Base-by-base conservation (phyloP, 345 rosid species). In the Salix udensis region DNA sequence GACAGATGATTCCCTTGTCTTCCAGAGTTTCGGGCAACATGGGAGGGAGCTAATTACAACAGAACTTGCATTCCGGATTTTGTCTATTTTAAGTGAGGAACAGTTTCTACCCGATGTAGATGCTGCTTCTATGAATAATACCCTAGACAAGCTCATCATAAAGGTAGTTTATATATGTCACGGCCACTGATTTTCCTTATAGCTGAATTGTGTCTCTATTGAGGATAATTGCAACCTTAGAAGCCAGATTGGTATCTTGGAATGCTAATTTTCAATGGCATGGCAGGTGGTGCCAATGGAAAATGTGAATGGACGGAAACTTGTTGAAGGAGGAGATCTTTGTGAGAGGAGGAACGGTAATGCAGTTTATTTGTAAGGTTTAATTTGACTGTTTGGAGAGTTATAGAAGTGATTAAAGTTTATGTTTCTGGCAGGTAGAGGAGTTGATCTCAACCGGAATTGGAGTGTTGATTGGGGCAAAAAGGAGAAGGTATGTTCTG, bases 11-110 rank as follows among this genome's bases (percentile, higher is more conserved):
- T 94, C 92, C 88, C 94, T 96, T 96, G 94, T 92, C 91, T 92
- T 96, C 95, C 97, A 96, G 99, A 94, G 94, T 92, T 96, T 96
- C 83, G 99, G 99, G 73, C 99, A 96, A 92, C 98, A 96, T 76
- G 97, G 97, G 52, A 87, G 97, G 87, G 99, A 96, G 85, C 97
- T 96, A 50, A 89, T 96, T 72, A 94, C 99, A 23, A 79, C 98
- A 6, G 99, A 96, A 82, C 89, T 96, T 72, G 97, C 99, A 7
- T 82, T 89, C 75, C 83, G 88, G 82, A 87, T 96, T 74, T 82
- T 96, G 88, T 93, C 94, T 5, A 86, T 92, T 75, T 84, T 96
- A 87, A 92, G 95, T 70, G 97, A 87, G 83, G 98, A 96, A 74
- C 90, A 94, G 82, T 91, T 90, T 81, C 74, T 94, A 52, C 93